Conservation (phyloP, 2,329 filamentous ascomycete genomes). For the Neocatenulostroma microsporum region DNA sequence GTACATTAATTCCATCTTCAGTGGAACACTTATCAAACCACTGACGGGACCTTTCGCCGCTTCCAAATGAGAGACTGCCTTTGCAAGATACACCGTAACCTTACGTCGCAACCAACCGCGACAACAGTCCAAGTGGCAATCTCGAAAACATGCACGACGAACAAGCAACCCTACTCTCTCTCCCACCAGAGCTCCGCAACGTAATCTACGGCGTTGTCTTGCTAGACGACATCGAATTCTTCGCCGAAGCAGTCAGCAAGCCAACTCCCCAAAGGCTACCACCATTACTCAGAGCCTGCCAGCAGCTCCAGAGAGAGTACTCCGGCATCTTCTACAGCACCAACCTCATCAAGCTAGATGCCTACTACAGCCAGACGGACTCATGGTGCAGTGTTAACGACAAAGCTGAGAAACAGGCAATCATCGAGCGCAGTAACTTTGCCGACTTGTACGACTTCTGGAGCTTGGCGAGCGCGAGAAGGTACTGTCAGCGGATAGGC, state of each 20-base stretch:
- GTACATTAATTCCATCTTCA: no score
- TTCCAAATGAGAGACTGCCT: no score
- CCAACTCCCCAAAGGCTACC: slow-evolving; percentile 5
- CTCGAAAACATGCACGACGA: no score
- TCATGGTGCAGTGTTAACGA: slow-evolving; percentile 9
- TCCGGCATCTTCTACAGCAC: slow-evolving; percentile 11
- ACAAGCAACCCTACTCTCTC: slow-evolving; percentile 5
- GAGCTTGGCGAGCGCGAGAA: slow-evolving; percentile 13
- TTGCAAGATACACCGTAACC: no score
- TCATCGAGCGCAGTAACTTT: slow-evolving; percentile 7
- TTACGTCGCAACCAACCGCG: no score
- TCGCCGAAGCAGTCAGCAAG: no score
- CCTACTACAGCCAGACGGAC: slow-evolving; percentile 13
- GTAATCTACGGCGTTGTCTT: slow-evolving; percentile 4
- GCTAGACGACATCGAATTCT: slow-evolving; percentile 3
- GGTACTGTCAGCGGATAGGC: slow-evolving; percentile 10
- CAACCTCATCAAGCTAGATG: slow-evolving; percentile 9
- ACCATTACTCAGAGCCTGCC: slow-evolving; percentile 2
- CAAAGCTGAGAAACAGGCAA: slow-evolving; percentile 5
- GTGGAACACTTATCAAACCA: no score
- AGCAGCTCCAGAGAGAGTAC: slow-evolving; percentile 9
- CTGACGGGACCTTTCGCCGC: no score
- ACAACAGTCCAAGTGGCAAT: no score
- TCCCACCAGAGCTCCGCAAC: slow-evolving; percentile 8
- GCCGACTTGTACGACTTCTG: slow-evolving; percentile 11